These are phyloP conservation scores for Epichloe elymi DNA, from an alignment of 2,329 filamentous ascomycete species.

Conservation along the genomic window DNA sequence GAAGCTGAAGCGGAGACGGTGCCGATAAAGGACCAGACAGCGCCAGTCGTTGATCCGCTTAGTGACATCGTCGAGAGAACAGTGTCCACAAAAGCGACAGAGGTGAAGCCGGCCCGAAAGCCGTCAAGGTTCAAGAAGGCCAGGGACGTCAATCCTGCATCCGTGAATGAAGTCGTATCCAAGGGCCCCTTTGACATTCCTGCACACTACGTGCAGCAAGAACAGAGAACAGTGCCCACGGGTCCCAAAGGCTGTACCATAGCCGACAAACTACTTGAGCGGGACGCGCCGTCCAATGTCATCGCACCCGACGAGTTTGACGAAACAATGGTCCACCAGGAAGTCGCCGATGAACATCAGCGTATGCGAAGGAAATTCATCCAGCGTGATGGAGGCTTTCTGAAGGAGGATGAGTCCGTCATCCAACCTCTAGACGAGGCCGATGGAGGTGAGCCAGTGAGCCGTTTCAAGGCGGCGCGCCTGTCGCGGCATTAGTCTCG, in stretches of 20 bases:
- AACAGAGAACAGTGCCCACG: constrained; percentile 26
- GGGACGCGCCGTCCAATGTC: constrained; percentile 22
- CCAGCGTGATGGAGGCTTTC: constrained; percentile 69
- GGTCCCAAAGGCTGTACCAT: constrained; percentile 43
- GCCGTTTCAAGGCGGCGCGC: constrained; percentile 61
- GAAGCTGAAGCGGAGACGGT: constrained; percentile 13
- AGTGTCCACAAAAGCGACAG: constrained; percentile 12
- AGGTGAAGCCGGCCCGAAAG: constrained; percentile 24
- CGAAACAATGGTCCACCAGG: constrained; percentile 53
- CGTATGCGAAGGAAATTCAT: constrained; percentile 72
- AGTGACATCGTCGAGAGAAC: constrained; percentile 40
- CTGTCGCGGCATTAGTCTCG: constrained; percentile 36
- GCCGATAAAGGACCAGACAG: constrained; percentile 12
- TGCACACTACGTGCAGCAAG: constrained; percentile 24
- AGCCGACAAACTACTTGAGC: constrained; percentile 46
- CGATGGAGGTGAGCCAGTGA: constrained; percentile 51
- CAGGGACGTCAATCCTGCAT: constrained; percentile 10
- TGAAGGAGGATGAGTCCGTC: constrained; percentile 54
- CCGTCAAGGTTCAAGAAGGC: constrained; percentile 40
- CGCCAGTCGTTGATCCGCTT: constrained; percentile 31
- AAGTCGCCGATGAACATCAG: constrained; percentile 75
- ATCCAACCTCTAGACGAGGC: constrained; percentile 56
- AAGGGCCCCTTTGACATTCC: constrained; percentile 33
- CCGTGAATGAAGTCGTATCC: constrained; percentile 11
- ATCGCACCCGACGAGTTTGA: constrained; percentile 54